These are phyloP conservation scores for Casuarina glauca DNA, from an alignment of 306 rosid genomes.

Conservation along the genomic window DNA sequence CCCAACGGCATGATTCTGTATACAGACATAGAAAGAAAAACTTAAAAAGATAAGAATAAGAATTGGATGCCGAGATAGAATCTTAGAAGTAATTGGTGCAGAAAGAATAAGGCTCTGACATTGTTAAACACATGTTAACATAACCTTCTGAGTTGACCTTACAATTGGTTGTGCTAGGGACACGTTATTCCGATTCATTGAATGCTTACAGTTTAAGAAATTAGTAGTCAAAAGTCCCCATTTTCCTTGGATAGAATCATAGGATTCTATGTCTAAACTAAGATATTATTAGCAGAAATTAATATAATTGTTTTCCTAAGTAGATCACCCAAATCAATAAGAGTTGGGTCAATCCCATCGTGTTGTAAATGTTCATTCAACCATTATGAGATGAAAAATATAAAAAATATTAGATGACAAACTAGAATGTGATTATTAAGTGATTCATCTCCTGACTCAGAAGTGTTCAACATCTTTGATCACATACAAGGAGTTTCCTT, in stretches of 20 bases:
- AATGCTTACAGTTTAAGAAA: background rate
- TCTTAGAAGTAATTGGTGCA: background rate
- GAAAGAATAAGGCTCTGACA: background rate
- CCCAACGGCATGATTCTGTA: slow-evolving; percentile 17
- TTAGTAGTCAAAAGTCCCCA: background rate
- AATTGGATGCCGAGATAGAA: background rate
- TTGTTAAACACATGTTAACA: background rate
- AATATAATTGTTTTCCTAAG: background rate
- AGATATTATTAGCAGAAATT: background rate
- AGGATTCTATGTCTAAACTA: background rate
- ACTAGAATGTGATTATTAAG: too few relatives aligned
- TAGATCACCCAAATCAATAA: background rate
- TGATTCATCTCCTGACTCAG: too few relatives aligned
- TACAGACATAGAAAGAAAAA: background rate
- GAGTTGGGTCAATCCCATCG: background rate
- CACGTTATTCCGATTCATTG: background rate
- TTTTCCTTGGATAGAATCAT: background rate
- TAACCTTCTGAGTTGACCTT: background rate
- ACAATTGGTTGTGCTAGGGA: background rate
- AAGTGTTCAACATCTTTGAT: slow-evolving; percentile 2
- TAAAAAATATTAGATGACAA: too few relatives aligned
- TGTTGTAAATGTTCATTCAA: background rate
- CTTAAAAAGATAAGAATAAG: background rate
- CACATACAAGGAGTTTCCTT: background rate
- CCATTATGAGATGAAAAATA: too few relatives aligned